These are phyloP conservation scores for Eutypa lata DNA, from an alignment of 2,329 filamentous ascomycete genomes.

Conservation along the genomic window DNA sequence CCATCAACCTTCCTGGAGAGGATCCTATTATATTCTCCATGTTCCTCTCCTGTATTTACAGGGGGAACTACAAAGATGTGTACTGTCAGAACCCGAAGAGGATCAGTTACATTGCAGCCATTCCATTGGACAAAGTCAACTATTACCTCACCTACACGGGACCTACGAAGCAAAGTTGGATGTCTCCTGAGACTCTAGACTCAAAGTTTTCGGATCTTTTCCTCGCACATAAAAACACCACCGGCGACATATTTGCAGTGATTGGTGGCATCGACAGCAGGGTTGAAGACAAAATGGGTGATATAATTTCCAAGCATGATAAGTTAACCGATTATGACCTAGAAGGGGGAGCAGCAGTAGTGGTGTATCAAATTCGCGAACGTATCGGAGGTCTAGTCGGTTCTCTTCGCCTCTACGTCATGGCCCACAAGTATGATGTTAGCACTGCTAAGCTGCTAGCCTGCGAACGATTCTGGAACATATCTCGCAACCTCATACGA, in stretches of 20 bases:
- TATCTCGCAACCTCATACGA: not conserved
- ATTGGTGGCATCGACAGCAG: too few species aligned
- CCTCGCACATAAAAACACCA: too few species aligned
- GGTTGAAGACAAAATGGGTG: too few species aligned
- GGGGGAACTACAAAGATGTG: slow-evolving; percentile 14
- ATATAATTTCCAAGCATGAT: too few species aligned
- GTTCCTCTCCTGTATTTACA: slow-evolving; percentile 31
- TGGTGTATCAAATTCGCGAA: too few species aligned
- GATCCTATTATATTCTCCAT: slow-evolving; percentile 21
- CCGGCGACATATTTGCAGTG: too few species aligned
- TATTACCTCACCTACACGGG: not conserved
- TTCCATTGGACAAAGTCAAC: not conserved
- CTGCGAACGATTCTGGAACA: not conserved
- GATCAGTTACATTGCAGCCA: not conserved
- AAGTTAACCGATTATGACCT: too few species aligned
- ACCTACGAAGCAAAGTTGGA: too few species aligned
- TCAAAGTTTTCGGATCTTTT: too few species aligned
- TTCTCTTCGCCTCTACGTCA: not conserved
- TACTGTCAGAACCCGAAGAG: not conserved
- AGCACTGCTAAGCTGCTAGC: not conserved
- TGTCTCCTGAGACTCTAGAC: too few species aligned
- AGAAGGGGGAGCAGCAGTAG: too few species aligned
- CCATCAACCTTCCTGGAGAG: slow-evolving; percentile 27
- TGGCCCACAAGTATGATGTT: not conserved
- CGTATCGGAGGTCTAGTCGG: too few species aligned